Evolutionary conservation across 2,329 filamentous ascomycete genomes (phyloP), one percentile per base, ranked within the genome.

Genomic region (Fusarium sp.): DNA sequence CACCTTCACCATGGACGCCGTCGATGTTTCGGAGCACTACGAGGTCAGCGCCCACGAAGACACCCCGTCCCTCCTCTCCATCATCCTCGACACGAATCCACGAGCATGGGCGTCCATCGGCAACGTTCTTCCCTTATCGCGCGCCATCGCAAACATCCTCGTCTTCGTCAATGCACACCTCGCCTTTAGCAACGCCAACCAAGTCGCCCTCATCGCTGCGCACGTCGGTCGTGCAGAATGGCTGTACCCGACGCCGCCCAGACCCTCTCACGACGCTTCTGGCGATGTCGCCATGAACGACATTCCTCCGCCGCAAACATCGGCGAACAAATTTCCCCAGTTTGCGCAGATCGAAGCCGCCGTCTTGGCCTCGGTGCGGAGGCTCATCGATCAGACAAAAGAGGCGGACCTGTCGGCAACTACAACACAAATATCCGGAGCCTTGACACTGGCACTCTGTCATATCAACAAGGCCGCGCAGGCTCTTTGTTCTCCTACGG

Each of bases 111-210:
- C 91, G 7, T 83, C 91, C 57, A 85, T 98, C 39, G 82, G 88
- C 58, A 78, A 86, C 53, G 85, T 85, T 29, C 87, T 98, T 8
- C 87, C 94, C 25, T 85, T 99, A 58, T 91, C 91, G 45, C 89
- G 90, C 71, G 92, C 92, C 59, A 82, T 99, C 57, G 92, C 94
- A 60, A 87, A 94, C 77, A 85, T 98, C 63, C 88, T 98, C 71
- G 89, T 99, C 79, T 98, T 97, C 78, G 88, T 97, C 78, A 98
- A 99, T 76, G 92, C 94, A 51, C 96, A 99, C 73, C 84, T 99
- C 29, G 93, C 95, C 66, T 93, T 94, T 73, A 96, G 93, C 77
- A 94, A 95, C 75, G 87, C 91, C 50, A 98, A 98, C 77, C 91
- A 94, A 75, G 91, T 98, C 44, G 93, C 93, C 59, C 85, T 99